Percentiles rank a stretch among this genome's conserved stretches.
These are phyloP conservation scores for Candida buenavistaensis DNA, from an alignment of 1,139 yeast genomes.

Conservation along the genomic window DNA sequence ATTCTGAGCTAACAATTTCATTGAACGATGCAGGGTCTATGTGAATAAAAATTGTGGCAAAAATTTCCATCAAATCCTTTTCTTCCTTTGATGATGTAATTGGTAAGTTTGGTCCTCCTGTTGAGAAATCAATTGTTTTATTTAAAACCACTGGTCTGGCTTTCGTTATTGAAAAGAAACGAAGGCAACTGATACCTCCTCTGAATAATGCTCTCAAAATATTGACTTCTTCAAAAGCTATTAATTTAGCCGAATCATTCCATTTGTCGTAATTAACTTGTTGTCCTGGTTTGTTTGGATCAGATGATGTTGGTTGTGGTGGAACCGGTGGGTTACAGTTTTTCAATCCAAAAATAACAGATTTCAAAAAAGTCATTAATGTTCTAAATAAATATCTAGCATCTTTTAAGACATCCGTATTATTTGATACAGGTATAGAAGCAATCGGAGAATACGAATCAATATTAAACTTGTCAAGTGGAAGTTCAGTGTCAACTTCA, in stretches of 20 bases:
- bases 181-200: slow-evolving; percentile 81
- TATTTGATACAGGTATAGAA: slow-evolving; percentile 27
- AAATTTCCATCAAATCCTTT: slow-evolving; percentile 92
- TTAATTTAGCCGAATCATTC: slow-evolving; percentile 86
- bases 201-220: slow-evolving; percentile 75
- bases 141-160: slow-evolving; percentile 39
- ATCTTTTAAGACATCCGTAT: slow-evolving; percentile 76
- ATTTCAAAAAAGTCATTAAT: slow-evolving; percentile 83
- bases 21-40: slow-evolving; percentile 95
- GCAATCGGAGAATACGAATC: slow-evolving; percentile 43
- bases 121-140: slow-evolving; percentile 61
- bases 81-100: slow-evolving; percentile 89
- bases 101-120: slow-evolving; percentile 77
- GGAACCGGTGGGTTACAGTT: slow-evolving; percentile 88
- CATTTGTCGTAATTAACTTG: slow-evolving; percentile 60
- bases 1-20: slow-evolving; percentile 82
- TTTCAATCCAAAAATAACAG: slow-evolving; percentile 86
- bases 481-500: slow-evolving; percentile 8
- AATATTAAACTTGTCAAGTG: slow-evolving; percentile 39
- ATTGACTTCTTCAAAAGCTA: slow-evolving; percentile 78
- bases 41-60: slow-evolving; percentile 91
- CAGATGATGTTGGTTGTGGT: slow-evolving; percentile 47
- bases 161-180: slow-evolving; percentile 67
- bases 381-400: slow-evolving; percentile 88
- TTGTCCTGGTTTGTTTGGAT: slow-evolving; percentile 60